Evolutionary conservation across 768 basidiomycete genomes (phyloP).

Genomic region (Lactifluus volemus): DNA sequence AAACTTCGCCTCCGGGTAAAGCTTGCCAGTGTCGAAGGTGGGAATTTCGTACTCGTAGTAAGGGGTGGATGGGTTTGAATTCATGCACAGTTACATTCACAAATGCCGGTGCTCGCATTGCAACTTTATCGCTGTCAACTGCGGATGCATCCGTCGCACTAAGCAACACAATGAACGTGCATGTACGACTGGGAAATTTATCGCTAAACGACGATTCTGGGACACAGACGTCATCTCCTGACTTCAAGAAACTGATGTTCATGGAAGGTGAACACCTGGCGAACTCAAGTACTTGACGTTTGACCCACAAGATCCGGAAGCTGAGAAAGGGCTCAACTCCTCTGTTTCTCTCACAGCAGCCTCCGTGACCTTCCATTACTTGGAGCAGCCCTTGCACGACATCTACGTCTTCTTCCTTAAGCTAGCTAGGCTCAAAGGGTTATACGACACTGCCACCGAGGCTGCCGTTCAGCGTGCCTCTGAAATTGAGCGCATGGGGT

Average conservation of each 20-base stretch:
- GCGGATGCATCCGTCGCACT: constrained; percentile 79
- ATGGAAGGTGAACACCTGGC: constrained; percentile 94
- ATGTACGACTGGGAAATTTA: constrained; percentile 75
- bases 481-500: constrained; percentile 92
- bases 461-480: constrained; percentile 88
- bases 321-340: constrained; percentile 75
- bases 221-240: constrained; percentile 40
- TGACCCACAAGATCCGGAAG: constrained; percentile 57
- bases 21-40: constrained; percentile 77
- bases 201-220: constrained; percentile 68
- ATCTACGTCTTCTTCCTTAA: constrained; percentile 77
- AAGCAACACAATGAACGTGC: constrained; percentile 63
- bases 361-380: constrained; percentile 81
- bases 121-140: constrained; percentile 83
- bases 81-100: constrained; percentile 57
- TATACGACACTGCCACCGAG: constrained; percentile 91
- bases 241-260: constrained; percentile 80
- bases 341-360: constrained; percentile 76
- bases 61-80: constrained; percentile 2
- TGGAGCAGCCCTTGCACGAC: constrained; percentile 85
- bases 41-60: constrained; percentile 17
- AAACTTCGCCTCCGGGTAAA: constrained; percentile 80
- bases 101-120: constrained; percentile 59
- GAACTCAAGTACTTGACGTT: constrained; percentile 92
- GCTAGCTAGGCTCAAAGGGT: constrained; percentile 82